Conservation (phyloP, 2,329 filamentous ascomycete genomes). For the Hypomyces rosellus region DNA sequence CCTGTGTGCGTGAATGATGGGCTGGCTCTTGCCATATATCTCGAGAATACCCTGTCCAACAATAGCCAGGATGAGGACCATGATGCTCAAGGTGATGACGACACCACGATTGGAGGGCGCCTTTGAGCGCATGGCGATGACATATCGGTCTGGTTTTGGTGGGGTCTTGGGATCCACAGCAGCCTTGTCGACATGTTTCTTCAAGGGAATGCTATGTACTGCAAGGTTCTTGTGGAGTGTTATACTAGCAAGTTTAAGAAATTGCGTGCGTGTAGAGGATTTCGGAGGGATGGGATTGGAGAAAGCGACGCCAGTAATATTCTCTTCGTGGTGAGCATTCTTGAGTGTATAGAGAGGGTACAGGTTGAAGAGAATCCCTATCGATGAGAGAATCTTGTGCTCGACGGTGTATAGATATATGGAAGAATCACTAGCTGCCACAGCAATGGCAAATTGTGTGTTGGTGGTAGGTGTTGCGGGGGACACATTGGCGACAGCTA, state of each 20-base stretch:
- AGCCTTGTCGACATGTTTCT: constrained; percentile 33
- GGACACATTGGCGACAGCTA: constrained; percentile 68
- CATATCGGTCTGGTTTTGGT: constrained; percentile 57
- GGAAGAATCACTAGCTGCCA: constrained; percentile 73
- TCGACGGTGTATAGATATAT: constrained; percentile 74
- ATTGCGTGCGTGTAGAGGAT: constrained; percentile 30
- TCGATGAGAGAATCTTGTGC: constrained; percentile 43
- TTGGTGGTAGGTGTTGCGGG: constrained; percentile 49
- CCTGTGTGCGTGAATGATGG: constrained; percentile 48
- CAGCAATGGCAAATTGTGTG: constrained; percentile 72
- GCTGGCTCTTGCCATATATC: constrained; percentile 49
- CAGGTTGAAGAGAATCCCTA: constrained; percentile 47
- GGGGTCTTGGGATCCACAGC: constrained; percentile 32
- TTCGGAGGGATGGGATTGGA: constrained; percentile 52
- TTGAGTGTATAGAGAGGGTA: constrained; percentile 47
- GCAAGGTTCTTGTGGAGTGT: constrained; percentile 74
- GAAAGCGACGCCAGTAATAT: constrained; percentile 55
- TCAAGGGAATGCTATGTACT: constrained; percentile 72
- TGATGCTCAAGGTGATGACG: constrained; percentile 46
- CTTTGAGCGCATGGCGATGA: constrained; percentile 56
- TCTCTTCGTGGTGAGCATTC: constrained; percentile 45
- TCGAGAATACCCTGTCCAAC: constrained; percentile 61
- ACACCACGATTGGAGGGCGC: constrained; percentile 45
- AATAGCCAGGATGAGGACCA: constrained; percentile 56
- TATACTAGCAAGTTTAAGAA: constrained; percentile 71